Evolutionary conservation across 495 filamentous ascomycete species (phyloP), one percentile per base, ranked within the genome.

Genomic region (Xylaria longipes): DNA sequence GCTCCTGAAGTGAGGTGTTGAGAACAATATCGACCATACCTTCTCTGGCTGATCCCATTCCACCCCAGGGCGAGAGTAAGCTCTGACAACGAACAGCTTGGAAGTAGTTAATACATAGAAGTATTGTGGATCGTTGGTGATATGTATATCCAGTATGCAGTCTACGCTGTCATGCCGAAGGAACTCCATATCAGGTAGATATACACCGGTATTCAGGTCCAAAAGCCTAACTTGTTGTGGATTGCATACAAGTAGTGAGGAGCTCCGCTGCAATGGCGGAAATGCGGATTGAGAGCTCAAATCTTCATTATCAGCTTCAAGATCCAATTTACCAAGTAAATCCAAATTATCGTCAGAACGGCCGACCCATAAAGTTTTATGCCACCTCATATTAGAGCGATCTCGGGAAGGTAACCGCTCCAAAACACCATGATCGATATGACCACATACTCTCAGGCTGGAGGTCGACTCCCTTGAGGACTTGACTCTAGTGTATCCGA

Each of bases 401-500:
- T 69, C 65, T 61, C n/a, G 65, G n/a, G 56, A 68, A 15, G 77
- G 77, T 9, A 74, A 62, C 43, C 61, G 63, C 45, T 52, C 58
- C 33, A 78, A 41, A 63, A 79, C 31, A 33, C 77, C 76, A 33
- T 67, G 70, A 57, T 75, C 72, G 50, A 79, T 71, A 72, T 78
- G 76, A 14, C 77, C 77, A 39, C 74, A 75, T 52, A 39, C 54
- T 31, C n/a, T 72, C 9, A 76, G 41, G 17, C 35, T 62, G 29
- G 64, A 41, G 20, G 31, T 69, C 20, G 71, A 72, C 52, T 70
- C 68, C 58, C 56, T 22, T 17, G 71, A 60, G 46, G 43, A 54
- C 46, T 77, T 80, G 22, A 48, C 4, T 71, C 25, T 76, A 7
- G 52, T 74, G 62, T 75, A 69, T 45, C 65, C 11, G 33, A 97